A percentile compares a stretch with the other conserved stretches of the same genome.
Evolutionary conservation across 805 yeast genomes (phyloP).

Genomic region (Myxozyma udenii): DNA sequence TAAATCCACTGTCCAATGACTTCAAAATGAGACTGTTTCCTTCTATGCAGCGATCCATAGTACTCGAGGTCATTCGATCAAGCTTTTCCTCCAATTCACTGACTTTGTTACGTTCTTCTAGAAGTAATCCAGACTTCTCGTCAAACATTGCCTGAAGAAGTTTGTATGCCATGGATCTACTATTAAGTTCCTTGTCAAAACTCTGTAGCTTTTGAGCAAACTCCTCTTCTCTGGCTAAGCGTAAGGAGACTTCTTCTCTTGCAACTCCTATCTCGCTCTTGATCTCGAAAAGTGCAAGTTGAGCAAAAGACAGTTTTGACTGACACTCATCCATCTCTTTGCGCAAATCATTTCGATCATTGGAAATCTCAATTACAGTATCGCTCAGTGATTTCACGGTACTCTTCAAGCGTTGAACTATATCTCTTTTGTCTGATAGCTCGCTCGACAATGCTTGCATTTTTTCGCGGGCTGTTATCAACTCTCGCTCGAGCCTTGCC

Average conservation of each 20-base stretch:
- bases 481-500: slow-evolving; percentile 9
- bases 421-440: slow-evolving; percentile 3
- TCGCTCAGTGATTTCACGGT: neutral
- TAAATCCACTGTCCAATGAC: slow-evolving; percentile 5
- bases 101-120: slow-evolving; percentile 25
- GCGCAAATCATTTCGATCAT: slow-evolving; percentile 10
- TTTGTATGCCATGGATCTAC: slow-evolving; percentile 13
- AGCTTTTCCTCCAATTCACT: slow-evolving; percentile 16
- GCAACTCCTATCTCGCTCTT: slow-evolving; percentile 9
- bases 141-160: slow-evolving; percentile 18
- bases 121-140: slow-evolving; percentile 21
- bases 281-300: slow-evolving; percentile 12
- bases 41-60: neutral
- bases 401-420: slow-evolving; percentile 3
- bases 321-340: slow-evolving; percentile 17
- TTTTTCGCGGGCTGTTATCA: neutral
- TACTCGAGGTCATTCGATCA: neutral
- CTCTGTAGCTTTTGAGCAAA: slow-evolving; percentile 3
- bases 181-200: slow-evolving; percentile 10
- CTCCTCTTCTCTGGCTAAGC: neutral
- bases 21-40: neutral
- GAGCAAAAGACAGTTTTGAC: slow-evolving; percentile 9
- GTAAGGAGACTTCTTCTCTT: neutral
- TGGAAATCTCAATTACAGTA: slow-evolving; percentile 3
- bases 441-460: slow-evolving; percentile 8